Conservation (phyloP, 257 asterid species). For the Penstemon newberryi region DNA sequence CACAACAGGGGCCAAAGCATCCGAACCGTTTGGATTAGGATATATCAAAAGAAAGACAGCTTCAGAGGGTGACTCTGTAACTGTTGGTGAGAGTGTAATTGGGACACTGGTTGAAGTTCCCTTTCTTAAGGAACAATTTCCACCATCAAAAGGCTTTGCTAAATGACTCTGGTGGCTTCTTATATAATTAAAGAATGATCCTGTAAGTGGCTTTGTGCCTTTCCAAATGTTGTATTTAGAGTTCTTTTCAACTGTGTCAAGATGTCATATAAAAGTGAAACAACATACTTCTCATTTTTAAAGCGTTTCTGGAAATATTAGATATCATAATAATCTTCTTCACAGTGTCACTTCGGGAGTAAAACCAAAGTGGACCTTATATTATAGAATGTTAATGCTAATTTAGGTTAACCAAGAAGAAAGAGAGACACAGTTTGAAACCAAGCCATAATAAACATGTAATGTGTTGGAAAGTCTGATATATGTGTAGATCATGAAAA, state of each 20-base stretch:
- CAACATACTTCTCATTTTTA: slow-evolving; percentile 6
- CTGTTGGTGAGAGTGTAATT: slow-evolving; percentile 55
- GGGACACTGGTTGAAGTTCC: slow-evolving; percentile 87
- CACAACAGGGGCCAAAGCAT: slow-evolving; percentile 54
- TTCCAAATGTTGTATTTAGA: slow-evolving; percentile 15
- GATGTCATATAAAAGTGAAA: slow-evolving; percentile 18
- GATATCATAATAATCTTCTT: background rate
- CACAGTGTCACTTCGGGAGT: slow-evolving; percentile 1
- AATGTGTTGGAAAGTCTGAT: background rate
- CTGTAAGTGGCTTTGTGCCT: background rate
- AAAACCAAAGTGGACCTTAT: slow-evolving; percentile 1
- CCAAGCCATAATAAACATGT: background rate
- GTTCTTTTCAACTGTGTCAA: too few relatives aligned
- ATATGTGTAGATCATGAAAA: background rate
- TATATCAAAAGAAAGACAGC: slow-evolving; percentile 76
- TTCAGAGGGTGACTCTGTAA: slow-evolving; percentile 66
- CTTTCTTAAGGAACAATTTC: slow-evolving; percentile 65
- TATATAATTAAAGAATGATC: slow-evolving; percentile 12
- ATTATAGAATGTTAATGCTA: slow-evolving; percentile 1
- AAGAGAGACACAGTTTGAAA: background rate
- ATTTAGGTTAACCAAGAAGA: slow-evolving; percentile 9
- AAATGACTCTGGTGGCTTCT: slow-evolving; percentile 17
- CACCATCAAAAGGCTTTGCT: slow-evolving; percentile 41
- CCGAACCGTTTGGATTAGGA: slow-evolving; percentile 83
- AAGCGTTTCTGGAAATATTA: background rate